phyloP scores from a whole-genome alignment of 2,329 filamentous ascomycete genomes.

The Pyricularia sp. region DNA sequence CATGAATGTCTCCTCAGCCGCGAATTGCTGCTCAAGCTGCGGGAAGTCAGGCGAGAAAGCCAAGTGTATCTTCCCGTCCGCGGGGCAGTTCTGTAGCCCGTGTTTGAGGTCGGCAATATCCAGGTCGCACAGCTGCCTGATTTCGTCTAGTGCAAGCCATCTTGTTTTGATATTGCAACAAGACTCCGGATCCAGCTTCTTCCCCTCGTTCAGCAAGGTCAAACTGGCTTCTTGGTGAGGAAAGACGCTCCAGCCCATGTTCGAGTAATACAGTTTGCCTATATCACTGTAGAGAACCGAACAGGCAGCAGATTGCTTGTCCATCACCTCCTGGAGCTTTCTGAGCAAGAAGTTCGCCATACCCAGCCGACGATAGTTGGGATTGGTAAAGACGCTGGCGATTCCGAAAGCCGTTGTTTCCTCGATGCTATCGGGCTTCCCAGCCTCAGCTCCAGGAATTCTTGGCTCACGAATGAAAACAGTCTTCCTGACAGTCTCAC shows the following conservation, averaged over 20 bases:
- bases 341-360: slow-evolving; percentile 25
- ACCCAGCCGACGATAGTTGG: slow-evolving; percentile 21
- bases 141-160: slow-evolving; percentile 15
- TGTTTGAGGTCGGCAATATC: slow-evolving; percentile 17
- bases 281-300: slow-evolving; percentile 26
- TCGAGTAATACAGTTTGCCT: slow-evolving; percentile 21
- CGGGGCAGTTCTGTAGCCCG: slow-evolving; percentile 13
- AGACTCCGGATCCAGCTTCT: not conserved
- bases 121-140: slow-evolving; percentile 16
- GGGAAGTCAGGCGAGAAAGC: slow-evolving; percentile 21
- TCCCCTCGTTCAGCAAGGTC: slow-evolving; percentile 12
- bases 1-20: slow-evolving; percentile 19
- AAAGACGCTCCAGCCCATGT: slow-evolving; percentile 24
- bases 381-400: slow-evolving; percentile 25
- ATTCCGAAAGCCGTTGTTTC: slow-evolving; percentile 21
- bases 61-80: slow-evolving; percentile 19
- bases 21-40: slow-evolving; percentile 23
- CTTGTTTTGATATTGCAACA: slow-evolving; percentile 8
- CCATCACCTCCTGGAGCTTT: slow-evolving; percentile 22
- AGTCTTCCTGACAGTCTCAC: slow-evolving; percentile 15
- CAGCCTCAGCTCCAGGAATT: not conserved
- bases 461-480: not conserved
- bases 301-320: slow-evolving; percentile 19
- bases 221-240: slow-evolving; percentile 23
- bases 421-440: slow-evolving; percentile 11